These are phyloP conservation scores for Corynascus novoguineensis DNA, from an alignment of 495 filamentous ascomycete genomes.

Conservation along the genomic window DNA sequence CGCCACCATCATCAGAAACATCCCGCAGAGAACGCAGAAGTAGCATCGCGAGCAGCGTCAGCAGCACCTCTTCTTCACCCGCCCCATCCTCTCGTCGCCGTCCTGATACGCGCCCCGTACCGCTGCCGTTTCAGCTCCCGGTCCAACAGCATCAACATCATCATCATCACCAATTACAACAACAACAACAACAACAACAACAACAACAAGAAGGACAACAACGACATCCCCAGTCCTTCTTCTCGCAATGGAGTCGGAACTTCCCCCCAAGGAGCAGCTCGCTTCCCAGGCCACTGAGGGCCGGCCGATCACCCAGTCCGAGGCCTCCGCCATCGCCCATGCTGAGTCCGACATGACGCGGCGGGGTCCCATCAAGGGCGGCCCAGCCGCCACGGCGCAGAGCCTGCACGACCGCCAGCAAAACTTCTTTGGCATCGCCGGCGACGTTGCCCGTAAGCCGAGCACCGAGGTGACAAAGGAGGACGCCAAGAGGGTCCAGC, in stretches of 20 bases:
- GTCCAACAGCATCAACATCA: neutral
- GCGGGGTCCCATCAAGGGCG: slow-evolving; percentile 25
- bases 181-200: neutral
- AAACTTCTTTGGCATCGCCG: slow-evolving; percentile 27
- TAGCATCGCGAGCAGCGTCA: neutral
- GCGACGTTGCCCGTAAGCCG: slow-evolving; percentile 30
- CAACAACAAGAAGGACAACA: too few relatives aligned
- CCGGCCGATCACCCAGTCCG: slow-evolving; percentile 22
- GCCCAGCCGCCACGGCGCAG: slow-evolving; percentile 27
- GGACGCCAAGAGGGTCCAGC: slow-evolving; percentile 28
- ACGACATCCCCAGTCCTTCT: too few relatives aligned
- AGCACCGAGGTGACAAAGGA: slow-evolving; percentile 24
- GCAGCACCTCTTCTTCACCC: neutral
- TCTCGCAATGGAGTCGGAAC: slow-evolving; percentile 12
- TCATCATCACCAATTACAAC: neutral
- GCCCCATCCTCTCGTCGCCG: neutral
- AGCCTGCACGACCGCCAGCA: slow-evolving; percentile 29
- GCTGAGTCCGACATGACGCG: slow-evolving; percentile 27
- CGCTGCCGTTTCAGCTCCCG: neutral
- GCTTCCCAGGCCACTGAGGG: slow-evolving; percentile 19
- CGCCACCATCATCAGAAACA: neutral
- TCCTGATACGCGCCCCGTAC: neutral
- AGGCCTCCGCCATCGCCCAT: slow-evolving; percentile 21
- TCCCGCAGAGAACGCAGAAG: neutral
- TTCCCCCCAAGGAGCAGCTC: slow-evolving; percentile 24